Conservation (phyloP, 768 basidiomycete genomes). For the Russula olivacea region DNA sequence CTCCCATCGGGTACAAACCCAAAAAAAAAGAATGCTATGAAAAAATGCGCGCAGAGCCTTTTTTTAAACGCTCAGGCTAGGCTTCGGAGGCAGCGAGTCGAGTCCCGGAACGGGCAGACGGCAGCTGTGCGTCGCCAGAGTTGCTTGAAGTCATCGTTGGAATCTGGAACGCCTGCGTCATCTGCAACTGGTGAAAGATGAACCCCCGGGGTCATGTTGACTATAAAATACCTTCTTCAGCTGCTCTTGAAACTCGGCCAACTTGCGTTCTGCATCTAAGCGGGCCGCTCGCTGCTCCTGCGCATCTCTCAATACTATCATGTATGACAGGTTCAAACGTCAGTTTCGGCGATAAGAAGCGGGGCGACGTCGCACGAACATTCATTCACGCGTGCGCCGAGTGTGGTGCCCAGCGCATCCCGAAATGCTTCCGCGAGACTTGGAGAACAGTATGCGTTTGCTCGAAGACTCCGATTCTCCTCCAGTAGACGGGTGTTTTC, state of each 20-base stretch:
- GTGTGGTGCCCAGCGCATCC: conserved; percentile 19
- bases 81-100: conserved; percentile 22
- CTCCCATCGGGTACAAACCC: conserved; percentile 1
- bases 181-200: conserved; percentile 16
- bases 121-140: conserved; percentile 14
- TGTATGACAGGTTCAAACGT: background rate
- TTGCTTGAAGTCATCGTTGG: conserved; percentile 5
- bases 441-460: conserved; percentile 18
- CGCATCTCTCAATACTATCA: conserved; percentile 22
- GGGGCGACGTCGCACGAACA: conserved; percentile 5
- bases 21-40: background rate
- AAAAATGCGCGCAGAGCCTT: background rate
- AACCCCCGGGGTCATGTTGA: conserved; percentile 13
- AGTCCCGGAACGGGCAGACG: conserved; percentile 22
- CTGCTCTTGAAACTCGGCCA: conserved; percentile 51
- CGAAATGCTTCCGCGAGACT: conserved; percentile 22
- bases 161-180: conserved; percentile 25
- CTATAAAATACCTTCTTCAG: conserved; percentile 48
- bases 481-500: conserved; percentile 23
- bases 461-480: conserved; percentile 22
- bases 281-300: conserved; percentile 38
- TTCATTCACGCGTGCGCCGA: conserved; percentile 21
- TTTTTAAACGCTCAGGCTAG: background rate
- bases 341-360: background rate
- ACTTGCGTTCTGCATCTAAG: conserved; percentile 38